Evolutionary conservation across 371 early-diverging fungal species (phyloP).

Genomic region (Mucor racemosus): DNA sequence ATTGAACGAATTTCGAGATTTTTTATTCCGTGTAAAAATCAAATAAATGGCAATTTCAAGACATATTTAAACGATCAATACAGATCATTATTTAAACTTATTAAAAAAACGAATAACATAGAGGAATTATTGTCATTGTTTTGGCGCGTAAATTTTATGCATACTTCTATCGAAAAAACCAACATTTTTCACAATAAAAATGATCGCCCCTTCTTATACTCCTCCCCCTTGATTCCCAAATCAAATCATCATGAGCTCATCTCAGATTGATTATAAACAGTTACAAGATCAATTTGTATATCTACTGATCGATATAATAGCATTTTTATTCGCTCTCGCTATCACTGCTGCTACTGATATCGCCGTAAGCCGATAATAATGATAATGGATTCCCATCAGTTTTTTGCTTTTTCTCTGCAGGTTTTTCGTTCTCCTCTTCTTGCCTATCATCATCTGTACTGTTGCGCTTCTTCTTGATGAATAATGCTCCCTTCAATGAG

Average conservation of each 20-base stretch:
- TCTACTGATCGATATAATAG: not conserved
- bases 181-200: constrained; percentile 11
- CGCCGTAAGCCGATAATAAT: constrained; percentile 40
- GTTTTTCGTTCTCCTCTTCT: constrained; percentile 12
- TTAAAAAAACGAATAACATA: not conserved
- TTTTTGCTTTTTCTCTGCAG: constrained; percentile 4
- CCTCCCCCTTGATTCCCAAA: not conserved
- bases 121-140: not conserved
- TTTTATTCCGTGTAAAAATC: constrained; percentile 5
- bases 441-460: constrained; percentile 18
- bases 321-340: constrained; percentile 19
- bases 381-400: constrained; percentile 16
- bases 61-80: not conserved
- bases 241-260: not conserved
- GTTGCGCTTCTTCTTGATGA: constrained; percentile 33
- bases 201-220: not conserved
- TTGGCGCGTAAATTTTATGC: constrained; percentile 9
- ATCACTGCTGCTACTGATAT: constrained; percentile 35
- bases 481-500: constrained; percentile 16
- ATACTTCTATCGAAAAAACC: constrained; percentile 3
- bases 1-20: not conserved
- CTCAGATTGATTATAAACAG: not conserved
- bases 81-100: not conserved
- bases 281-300: constrained; percentile 11
- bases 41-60: not conserved